Evolutionary conservation across 257 asterid genomes (phyloP), one percentile per base, ranked within the genome.

Genomic region (Lithospermum erythrorhizon): DNA sequence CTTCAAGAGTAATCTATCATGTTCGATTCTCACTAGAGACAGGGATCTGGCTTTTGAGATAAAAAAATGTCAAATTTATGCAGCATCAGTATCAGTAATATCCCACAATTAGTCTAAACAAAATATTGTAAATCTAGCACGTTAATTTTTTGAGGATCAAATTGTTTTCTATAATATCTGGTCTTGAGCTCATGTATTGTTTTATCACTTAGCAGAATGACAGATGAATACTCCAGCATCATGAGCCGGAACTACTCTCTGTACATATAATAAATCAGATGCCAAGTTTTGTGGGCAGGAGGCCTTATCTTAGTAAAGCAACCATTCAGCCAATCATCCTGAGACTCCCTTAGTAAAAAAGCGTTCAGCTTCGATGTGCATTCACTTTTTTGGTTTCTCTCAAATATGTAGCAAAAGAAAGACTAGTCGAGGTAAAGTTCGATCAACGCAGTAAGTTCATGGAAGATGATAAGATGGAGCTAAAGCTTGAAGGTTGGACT

Each of bases 191-290:
- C 6, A 56, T 23, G 10, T 22, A 2, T 55, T 22, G 18, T 11
- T 56, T 20, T 56, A 11, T 41, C 37, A 23, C 20, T 56, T 17
- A 24, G 60, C 60, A 56, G 60, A 56, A 24, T 56, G 60, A 22
- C 32, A 55, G 2, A 55, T 11, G 7, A 9, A 56, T 23, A 30
- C 37, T 13, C 20, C 20, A 10, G 37, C 17, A 56, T 22, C 37
- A 56, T 56, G 37, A 23, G 13, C 20, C 6, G 6, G 60, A 7
- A 15, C 37, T 24, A 53, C 4, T 53, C 0, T 4, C 5, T 10
- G 47, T 35, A 35, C 7, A 35, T 35, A 11, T 35, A 0, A 11
- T 6, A 35, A 8, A 35, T 35, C 47, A 35, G 47, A 35, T 35
- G 15, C 47, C 32, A 27, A 27, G 32, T 27, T 25, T 25, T 25